Evolutionary conservation across 306 rosid species (phyloP), one percentile per base, ranked within the genome.

Genomic region (Vigna radiata): DNA sequence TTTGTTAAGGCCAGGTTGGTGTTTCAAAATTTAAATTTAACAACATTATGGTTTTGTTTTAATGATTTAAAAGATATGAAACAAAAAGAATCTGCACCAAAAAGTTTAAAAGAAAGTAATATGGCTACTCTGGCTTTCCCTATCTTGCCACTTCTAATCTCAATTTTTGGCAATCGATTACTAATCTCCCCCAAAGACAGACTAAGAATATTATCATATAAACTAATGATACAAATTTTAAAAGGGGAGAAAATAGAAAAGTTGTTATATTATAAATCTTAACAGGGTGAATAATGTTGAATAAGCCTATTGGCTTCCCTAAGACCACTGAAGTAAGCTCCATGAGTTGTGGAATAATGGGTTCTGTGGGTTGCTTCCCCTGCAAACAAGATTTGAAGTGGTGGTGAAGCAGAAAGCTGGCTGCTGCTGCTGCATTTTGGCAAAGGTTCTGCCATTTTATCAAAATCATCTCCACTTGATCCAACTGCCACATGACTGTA

Each of bases 291-390:
- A 66, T 90, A 95, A 79, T 95, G 90, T 75, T 85, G 90, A 85
- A 95, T 96, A 83, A 95, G 92, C 89, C 99, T 89, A 70, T 81
- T 86, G 77, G 97, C 99, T 84, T 95, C 99, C 77, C 99, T 90
- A 71, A 92, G 96, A 46, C 99, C 99, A 84, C 97, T 95, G 75
- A 89, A 84, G 79, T 92, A 92, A 77, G 99, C 99, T 71, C 99
- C 99, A 86, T 95, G 99, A 67, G 99, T 95, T 29, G 99, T 95
- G 21, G 99, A 95, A 81, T 95, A 95, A 79, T 95, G 93, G 69
- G 94, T 92, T 86, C 97, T 87, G 82, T 95, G 99, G 9, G 99
- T 95, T 53, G 99, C 97, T 84, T 95, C 99, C 18, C 99, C 97
- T 65, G 99, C 97, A 77, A 95, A 95, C 87, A 95, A 83, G 81